Conservation (phyloP, 2,329 filamentous ascomycete species). For the Curvularia sp. region DNA sequence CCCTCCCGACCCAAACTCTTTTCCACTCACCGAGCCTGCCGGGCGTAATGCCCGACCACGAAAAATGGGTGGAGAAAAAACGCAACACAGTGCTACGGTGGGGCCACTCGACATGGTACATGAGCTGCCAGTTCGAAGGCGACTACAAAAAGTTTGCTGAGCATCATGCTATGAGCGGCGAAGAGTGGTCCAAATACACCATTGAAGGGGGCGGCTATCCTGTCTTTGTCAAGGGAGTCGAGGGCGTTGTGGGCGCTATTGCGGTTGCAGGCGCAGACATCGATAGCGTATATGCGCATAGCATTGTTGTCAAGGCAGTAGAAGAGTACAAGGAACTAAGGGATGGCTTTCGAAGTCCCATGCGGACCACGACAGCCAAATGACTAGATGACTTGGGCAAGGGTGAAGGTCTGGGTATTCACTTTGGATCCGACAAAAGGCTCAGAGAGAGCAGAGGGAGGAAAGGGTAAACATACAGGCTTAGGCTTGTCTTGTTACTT, state of each 20-base stretch:
- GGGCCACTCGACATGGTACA: conserved; percentile 73
- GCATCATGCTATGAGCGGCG: conserved; percentile 67
- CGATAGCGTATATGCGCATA: conserved; percentile 79
- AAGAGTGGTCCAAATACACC: conserved; percentile 68
- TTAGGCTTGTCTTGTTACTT: background rate
- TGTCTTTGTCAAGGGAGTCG: conserved; percentile 73
- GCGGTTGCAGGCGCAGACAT: conserved; percentile 71
- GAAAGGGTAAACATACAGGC: background rate
- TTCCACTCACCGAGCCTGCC: conserved; percentile 74
- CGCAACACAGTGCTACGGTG: conserved; percentile 74
- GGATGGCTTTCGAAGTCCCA: conserved; percentile 46
- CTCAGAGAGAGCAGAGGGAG: conserved; percentile 1
- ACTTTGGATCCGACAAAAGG: conserved; percentile 3
- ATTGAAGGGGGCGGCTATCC: conserved; percentile 82
- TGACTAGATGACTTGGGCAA: conserved; percentile 35
- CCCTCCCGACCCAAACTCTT: conserved; percentile 68
- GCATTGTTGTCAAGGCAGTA: conserved; percentile 74
- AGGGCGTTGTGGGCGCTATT: conserved; percentile 77
- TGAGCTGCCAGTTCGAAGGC: conserved; percentile 73
- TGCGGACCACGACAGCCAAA: conserved; percentile 45
- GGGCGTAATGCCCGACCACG: conserved; percentile 74
- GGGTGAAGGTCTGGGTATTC: conserved; percentile 23
- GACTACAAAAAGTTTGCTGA: conserved; percentile 70
- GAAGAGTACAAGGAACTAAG: conserved; percentile 58
- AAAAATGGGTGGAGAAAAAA: conserved; percentile 70